Evolutionary conservation across 2,329 filamentous ascomycete genomes (phyloP).

Genomic region (Penicillium olsonii): DNA sequence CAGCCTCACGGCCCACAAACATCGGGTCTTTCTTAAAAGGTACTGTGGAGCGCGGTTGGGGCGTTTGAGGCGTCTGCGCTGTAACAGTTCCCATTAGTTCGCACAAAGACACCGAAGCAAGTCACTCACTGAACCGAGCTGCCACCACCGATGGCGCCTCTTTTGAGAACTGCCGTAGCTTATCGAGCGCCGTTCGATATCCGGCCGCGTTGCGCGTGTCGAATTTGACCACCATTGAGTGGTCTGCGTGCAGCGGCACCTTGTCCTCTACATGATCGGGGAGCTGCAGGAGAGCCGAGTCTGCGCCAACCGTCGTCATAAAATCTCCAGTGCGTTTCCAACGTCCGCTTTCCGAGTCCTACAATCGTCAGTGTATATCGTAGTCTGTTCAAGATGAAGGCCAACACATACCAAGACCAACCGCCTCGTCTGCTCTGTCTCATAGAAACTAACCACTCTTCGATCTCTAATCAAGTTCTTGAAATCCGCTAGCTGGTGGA

Average conservation of each 20-base stretch:
- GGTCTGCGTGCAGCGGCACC: conserved; percentile 10
- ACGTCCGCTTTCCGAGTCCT: conserved; percentile 6
- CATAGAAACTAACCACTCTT: conserved; percentile 34
- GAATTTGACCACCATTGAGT: conserved; percentile 13
- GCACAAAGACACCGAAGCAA: neutral
- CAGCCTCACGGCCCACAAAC: conserved; percentile 12
- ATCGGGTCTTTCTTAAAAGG: conserved; percentile 15
- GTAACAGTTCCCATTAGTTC: neutral
- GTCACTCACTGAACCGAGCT: conserved; percentile 9
- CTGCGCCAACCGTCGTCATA: conserved; percentile 5
- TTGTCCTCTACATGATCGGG: conserved; percentile 13
- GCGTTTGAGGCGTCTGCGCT: conserved; percentile 5
- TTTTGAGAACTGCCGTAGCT: conserved; percentile 4
- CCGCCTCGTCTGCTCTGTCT: conserved; percentile 26
- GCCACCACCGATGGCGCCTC: neutral
- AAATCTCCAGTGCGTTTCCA: conserved; percentile 9
- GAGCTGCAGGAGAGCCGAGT: conserved; percentile 13
- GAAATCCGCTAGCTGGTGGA: conserved; percentile 25
- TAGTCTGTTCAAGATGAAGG: neutral
- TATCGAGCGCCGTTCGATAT: conserved; percentile 7
- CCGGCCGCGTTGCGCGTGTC: conserved; percentile 5
- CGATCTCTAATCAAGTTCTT: conserved; percentile 30
- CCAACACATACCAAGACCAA: conserved; percentile 19
- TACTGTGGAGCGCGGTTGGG: conserved; percentile 10
- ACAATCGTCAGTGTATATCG: neutral